A percentile compares a stretch with the other conserved stretches of the same genome.
Evolutionary conservation across 257 asterid genomes (phyloP).

Genomic region (Solanum sejunctum): DNA sequence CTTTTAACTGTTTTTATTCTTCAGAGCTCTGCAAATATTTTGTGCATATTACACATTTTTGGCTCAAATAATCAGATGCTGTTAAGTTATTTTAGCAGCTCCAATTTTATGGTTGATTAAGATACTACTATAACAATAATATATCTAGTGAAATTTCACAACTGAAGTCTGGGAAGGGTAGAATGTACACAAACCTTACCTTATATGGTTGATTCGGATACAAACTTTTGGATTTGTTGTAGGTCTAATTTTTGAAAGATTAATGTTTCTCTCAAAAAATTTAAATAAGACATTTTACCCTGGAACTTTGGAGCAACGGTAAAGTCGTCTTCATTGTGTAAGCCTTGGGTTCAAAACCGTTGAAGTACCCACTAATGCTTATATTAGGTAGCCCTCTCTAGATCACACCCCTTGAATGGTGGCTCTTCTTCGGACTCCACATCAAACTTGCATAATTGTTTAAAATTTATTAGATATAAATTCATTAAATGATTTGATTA

Average conservation of each 20-base stretch:
- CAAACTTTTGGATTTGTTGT: background rate
- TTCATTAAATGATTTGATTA: too few species aligned
- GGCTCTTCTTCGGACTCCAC: too few species aligned
- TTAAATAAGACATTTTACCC: background rate
- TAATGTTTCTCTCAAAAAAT: background rate
- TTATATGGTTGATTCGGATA: background rate
- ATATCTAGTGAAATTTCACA: too few species aligned
- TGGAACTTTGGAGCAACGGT: background rate
- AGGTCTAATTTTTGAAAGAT: background rate
- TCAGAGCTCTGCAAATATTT: background rate
- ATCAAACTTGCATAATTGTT: too few species aligned
- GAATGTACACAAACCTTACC: too few species aligned
- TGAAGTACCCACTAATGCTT: background rate
- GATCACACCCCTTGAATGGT: too few species aligned
- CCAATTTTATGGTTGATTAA: background rate
- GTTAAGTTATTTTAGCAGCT: background rate
- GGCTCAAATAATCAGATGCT: background rate
- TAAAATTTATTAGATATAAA: too few species aligned
- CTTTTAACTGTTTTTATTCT: conserved; percentile 2
- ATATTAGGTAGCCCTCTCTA: background rate
- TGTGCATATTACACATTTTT: conserved; percentile 5
- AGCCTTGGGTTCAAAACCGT: background rate
- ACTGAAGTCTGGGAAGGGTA: too few species aligned
- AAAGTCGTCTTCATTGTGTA: background rate
- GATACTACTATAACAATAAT: background rate